These are phyloP conservation scores for Edaphochlamys debaryana DNA, from an alignment of 139 green algal genomes.

Conservation along the genomic window DNA sequence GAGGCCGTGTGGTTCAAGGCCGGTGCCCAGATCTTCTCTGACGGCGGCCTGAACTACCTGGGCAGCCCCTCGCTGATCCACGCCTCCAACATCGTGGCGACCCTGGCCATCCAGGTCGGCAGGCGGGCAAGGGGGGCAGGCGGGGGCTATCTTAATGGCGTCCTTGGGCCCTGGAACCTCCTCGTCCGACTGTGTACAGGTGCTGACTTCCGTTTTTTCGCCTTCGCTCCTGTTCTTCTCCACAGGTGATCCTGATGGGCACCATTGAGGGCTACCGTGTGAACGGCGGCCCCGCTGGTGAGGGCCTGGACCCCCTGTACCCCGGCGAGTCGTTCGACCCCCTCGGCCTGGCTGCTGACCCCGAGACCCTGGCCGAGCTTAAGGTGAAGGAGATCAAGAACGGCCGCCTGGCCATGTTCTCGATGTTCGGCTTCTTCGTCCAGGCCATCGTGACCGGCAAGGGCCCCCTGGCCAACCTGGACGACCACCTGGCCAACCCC, in stretches of 20 bases:
- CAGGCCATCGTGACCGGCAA: conserved; percentile 80
- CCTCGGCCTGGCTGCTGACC: conserved; percentile 95
- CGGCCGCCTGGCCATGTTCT: conserved; percentile 87
- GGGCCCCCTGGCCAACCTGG: conserved; percentile 71
- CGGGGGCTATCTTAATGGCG: too few species aligned
- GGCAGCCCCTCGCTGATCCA: conserved; percentile 95
- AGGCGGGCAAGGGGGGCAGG: too few species aligned
- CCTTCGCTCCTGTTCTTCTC: neutral
- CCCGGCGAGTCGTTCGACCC: conserved; percentile 95
- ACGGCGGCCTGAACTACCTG: conserved; percentile 93
- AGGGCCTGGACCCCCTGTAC: conserved; percentile 88
- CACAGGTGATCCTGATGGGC: conserved; percentile 87
- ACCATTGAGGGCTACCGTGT: conserved; percentile 93
- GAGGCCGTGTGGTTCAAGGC: conserved; percentile 98
- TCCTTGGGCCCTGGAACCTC: too few species aligned
- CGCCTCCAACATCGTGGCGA: conserved; percentile 95
- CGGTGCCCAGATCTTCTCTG: conserved; percentile 92
- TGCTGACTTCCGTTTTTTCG: neutral
- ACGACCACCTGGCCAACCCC: conserved; percentile 73
- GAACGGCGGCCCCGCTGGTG: conserved; percentile 85
- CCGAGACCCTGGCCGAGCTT: conserved; percentile 86
- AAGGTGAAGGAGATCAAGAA: conserved; percentile 97
- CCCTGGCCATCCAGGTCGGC: conserved; percentile 91
- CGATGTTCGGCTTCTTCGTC: conserved; percentile 79
- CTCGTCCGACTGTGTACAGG: too few species aligned